A percentile compares a stretch with the other conserved stretches of the same genome.
These are phyloP conservation scores for Polytrichum commune DNA, from an alignment of 225 moss, liverwort and hornwort genomes.

Conservation along the genomic window DNA sequence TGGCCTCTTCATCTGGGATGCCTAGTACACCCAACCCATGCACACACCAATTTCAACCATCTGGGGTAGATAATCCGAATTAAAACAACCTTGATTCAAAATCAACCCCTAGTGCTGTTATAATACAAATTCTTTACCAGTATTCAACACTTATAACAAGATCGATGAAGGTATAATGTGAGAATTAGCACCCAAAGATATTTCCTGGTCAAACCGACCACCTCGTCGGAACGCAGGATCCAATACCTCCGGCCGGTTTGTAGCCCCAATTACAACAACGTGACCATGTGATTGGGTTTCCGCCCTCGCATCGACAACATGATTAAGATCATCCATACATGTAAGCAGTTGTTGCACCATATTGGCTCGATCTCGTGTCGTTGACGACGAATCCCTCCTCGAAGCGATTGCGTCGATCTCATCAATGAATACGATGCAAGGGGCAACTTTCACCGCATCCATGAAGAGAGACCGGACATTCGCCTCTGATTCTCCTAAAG, in stretches of 20 bases:
- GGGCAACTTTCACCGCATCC: constrained; percentile 52
- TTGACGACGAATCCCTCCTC: constrained; percentile 47
- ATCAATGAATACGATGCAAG: constrained; percentile 58
- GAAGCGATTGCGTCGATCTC: constrained; percentile 67
- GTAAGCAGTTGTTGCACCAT: constrained; percentile 58
- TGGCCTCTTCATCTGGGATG: constrained; percentile 57
- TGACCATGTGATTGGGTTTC: constrained; percentile 28
- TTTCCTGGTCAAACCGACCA: constrained; percentile 63
- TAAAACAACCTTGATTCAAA: too few species aligned
- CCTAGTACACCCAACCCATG: too few species aligned
- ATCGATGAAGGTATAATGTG: too few species aligned
- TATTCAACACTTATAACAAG: too few species aligned
- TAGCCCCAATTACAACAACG: constrained; percentile 70
- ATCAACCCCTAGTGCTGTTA: too few species aligned
- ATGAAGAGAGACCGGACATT: constrained; percentile 60
- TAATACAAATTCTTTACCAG: too few species aligned
- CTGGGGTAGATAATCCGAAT: too few species aligned
- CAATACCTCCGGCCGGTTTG: constrained; percentile 64
- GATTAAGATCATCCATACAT: constrained; percentile 63
- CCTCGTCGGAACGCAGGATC: constrained; percentile 62
- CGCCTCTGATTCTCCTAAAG: constrained; percentile 63
- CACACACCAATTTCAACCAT: too few species aligned
- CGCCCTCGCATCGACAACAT: constrained; percentile 13
- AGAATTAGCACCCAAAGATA: constrained; percentile 34
- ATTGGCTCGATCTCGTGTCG: constrained; percentile 47